These are phyloP conservation scores for Sarcomyxa edulis DNA, from an alignment of 768 basidiomycete species.

Conservation along the genomic window DNA sequence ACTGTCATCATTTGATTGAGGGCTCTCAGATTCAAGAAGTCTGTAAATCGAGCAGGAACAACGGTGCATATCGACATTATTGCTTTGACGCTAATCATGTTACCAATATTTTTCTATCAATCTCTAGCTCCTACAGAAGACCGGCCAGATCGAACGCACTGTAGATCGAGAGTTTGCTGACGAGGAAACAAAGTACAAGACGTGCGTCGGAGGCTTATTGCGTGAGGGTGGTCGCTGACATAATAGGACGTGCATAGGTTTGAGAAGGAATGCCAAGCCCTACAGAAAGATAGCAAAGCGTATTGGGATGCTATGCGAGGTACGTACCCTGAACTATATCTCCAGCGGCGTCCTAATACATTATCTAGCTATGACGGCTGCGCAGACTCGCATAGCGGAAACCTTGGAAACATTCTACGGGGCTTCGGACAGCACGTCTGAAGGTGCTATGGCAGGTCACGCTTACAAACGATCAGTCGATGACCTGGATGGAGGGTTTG, in stretches of 20 bases:
- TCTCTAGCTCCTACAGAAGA: slow-evolving; percentile 87
- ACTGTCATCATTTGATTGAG: background rate
- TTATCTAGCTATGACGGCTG: slow-evolving; percentile 80
- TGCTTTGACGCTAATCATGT: slow-evolving; percentile 9
- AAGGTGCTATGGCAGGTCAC: slow-evolving; percentile 95
- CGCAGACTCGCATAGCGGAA: slow-evolving; percentile 91
- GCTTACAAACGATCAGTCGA: slow-evolving; percentile 95
- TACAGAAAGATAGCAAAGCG: slow-evolving; percentile 94
- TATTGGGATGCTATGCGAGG: slow-evolving; percentile 95
- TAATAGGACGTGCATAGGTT: slow-evolving; percentile 54
- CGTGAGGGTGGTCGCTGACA: background rate
- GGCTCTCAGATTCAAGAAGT: slow-evolving; percentile 79
- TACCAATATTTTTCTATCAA: slow-evolving; percentile 11
- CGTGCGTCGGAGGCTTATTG: slow-evolving; percentile 45
- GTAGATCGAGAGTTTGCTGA: slow-evolving; percentile 91
- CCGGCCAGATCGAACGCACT: slow-evolving; percentile 95
- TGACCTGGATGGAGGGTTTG: slow-evolving; percentile 83
- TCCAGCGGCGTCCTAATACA: slow-evolving; percentile 1
- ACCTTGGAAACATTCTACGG: slow-evolving; percentile 92
- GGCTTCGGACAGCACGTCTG: slow-evolving; percentile 76
- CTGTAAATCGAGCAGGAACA: slow-evolving; percentile 86
- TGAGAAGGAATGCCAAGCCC: slow-evolving; percentile 90
- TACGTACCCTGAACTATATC: slow-evolving; percentile 33
- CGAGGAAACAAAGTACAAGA: slow-evolving; percentile 86
- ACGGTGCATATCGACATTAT: slow-evolving; percentile 46